Evolutionary conservation across 768 basidiomycete genomes (phyloP), one percentile per base, ranked within the genome.

Genomic region (Leccinum disarticulatum): DNA sequence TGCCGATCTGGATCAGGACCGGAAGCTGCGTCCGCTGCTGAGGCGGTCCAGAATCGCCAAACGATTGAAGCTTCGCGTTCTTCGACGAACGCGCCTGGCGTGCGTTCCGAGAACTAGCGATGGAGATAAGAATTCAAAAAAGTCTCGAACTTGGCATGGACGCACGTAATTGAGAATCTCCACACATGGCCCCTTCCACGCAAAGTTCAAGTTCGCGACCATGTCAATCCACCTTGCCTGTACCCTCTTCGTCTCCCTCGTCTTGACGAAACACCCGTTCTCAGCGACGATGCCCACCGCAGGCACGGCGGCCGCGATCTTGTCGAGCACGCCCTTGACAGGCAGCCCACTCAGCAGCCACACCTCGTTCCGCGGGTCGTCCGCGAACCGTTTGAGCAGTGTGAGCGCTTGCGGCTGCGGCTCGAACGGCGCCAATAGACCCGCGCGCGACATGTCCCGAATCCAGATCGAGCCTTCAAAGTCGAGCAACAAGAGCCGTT

Each of bases 191-290:
- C 74, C 77, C 76, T 92, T 94, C 93, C 93, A 94, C 1, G 84
- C 83, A 68, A 91, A 71, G 70, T 93, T 90, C 65, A 87, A 80
- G 66, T 87, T 89, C 0, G 85, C 76, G 4, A 93, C 88, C 85
- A 92, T 89, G 64, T 85, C 88, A 61, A 91, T 80, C 93, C 93
- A 95, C 46, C 28, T 62, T 3, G 52, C 82, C 71, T 15, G 75
- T 68, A 9, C 60, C 63, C 62, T 72, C 61, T 61, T 73, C 33
- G 54, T 68, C 28, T 54, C 69, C 36, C 76, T 78, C 4, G 86
- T 82, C 75, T 85, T 89, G 68, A 93, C 82, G 70, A 86, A 94
- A 70, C 93, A 94, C 2, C 93, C 93, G 60, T 95, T 93, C 77
- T 95, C 93, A 0, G 91, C 91, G 81, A 93, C 86, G 60, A 94